Evolutionary conservation across 2,329 filamentous ascomycete genomes (phyloP).

Genomic region (Zymoseptoria ardabiliae): DNA sequence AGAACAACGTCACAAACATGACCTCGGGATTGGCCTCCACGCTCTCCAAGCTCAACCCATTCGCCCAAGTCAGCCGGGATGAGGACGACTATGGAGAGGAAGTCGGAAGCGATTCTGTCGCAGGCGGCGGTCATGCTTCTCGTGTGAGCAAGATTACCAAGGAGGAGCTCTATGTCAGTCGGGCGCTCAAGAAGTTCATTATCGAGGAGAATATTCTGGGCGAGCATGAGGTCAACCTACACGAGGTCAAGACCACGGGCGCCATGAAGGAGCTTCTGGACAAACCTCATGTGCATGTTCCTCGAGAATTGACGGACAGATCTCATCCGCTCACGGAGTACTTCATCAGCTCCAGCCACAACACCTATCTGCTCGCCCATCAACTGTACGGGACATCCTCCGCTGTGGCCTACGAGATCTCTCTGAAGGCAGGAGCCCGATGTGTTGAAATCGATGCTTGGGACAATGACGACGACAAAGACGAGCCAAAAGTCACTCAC

Average conservation of each 20-base stretch:
- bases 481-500: slow-evolving; percentile 64
- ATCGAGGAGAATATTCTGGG: slow-evolving; percentile 46
- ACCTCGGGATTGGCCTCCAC: slow-evolving; percentile 19
- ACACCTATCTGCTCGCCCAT: slow-evolving; percentile 64
- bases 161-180: slow-evolving; percentile 52
- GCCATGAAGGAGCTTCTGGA: slow-evolving; percentile 48
- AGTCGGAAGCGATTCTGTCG: slow-evolving; percentile 44
- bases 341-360: slow-evolving; percentile 66
- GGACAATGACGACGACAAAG: slow-evolving; percentile 54
- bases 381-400: slow-evolving; percentile 60
- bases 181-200: slow-evolving; percentile 50
- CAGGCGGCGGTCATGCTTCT: slow-evolving; percentile 54
- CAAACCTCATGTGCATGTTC: slow-evolving; percentile 52
- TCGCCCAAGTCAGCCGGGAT: slow-evolving; percentile 31
- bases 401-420: slow-evolving; percentile 56
- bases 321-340: slow-evolving; percentile 59
- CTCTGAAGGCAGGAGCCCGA: slow-evolving; percentile 55
- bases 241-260: slow-evolving; percentile 36
- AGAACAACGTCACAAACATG: slow-evolving; percentile 1
- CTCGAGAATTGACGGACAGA: slow-evolving; percentile 48
- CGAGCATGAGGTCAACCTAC: slow-evolving; percentile 27
- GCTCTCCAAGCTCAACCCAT: slow-evolving; percentile 36
- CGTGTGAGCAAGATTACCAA: slow-evolving; percentile 43
- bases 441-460: slow-evolving; percentile 70
- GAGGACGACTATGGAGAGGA: slow-evolving; percentile 49